These are phyloP conservation scores for Citrullus mucosospermus DNA, from an alignment of 306 rosid genomes.

Conservation along the genomic window DNA sequence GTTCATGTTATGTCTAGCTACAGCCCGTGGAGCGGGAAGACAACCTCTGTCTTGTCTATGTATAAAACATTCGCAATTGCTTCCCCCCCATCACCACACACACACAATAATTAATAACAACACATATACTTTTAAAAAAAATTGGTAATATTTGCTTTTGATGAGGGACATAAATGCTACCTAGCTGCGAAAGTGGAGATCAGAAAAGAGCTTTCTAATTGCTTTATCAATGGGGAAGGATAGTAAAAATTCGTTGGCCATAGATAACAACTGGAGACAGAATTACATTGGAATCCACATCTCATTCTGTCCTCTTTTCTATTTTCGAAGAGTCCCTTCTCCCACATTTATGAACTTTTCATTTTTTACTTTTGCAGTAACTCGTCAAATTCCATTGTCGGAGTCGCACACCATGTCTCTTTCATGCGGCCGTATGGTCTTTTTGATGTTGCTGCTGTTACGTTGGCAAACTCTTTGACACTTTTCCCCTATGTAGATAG, in stretches of 20 bases:
- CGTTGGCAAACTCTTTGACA: conserved; percentile 72
- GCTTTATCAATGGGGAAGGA: neutral
- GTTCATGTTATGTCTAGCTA: neutral
- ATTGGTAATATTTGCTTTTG: neutral
- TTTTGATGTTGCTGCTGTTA: conserved; percentile 71
- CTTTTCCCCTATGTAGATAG: conserved; percentile 64
- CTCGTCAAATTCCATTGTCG: conserved; percentile 42
- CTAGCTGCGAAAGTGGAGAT: neutral
- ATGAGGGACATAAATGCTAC: neutral
- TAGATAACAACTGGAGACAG: neutral
- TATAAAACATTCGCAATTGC: neutral
- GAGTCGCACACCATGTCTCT: conserved; percentile 87
- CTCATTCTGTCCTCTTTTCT: neutral
- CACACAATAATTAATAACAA: neutral
- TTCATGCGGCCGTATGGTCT: conserved; percentile 93
- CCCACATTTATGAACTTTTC: neutral
- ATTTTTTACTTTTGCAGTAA: conserved; percentile 24
- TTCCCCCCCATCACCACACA: neutral
- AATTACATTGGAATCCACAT: neutral
- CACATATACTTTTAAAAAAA: neutral
- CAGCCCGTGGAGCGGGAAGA: neutral
- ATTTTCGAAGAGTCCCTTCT: neutral
- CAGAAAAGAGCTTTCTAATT: neutral
- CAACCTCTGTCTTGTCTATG: neutral
- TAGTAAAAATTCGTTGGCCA: neutral